Evolutionary conservation across 2,329 filamentous ascomycete genomes (phyloP), one percentile per base, ranked within the genome.

Genomic region (Trichoderma aggressivum): DNA sequence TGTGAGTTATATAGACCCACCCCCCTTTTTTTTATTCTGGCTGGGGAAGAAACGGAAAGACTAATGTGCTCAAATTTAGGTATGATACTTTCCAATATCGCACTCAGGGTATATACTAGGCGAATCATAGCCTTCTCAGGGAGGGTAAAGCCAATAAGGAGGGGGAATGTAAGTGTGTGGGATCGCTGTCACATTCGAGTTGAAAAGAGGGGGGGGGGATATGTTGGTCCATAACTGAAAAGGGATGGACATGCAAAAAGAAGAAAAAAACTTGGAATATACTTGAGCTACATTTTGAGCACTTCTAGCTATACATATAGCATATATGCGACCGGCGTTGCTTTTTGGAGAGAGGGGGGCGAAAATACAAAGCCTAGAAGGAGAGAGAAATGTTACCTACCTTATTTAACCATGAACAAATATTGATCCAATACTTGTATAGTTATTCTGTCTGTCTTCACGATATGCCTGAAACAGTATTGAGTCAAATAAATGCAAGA

Each of bases 11-110:
- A 30, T 12, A 50, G 10, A 21, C 26, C 26, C 26, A 3, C 26
- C 10, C n/a, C 11, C n/a, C 18, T n/a, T 34, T 43, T 60, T 10
- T 12, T 36, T 24, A n/a, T n/a, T 32, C 26, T 8, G 39, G 7
- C 26, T 5, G 50, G 14, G 24, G 75, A 39, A 76, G 16, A 32
- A 21, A 26, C 0, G 10, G n/a, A 34, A 26, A 8, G 24, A 18
- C 55, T 68, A 60, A 66, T 7, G 10, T 55, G 47, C 5, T n/a
- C 10, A 12, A 58, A 2, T 18, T 39, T 16, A 93, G 91, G 81
- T 94, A 94, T 78, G 92, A 94, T 81, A 93, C 92, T 73, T 95
- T 94, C 84, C 92, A 95, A 84, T 95, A 95, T 82, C 89, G 93
- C 78, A 94, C 93, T 43, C 92, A 95, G 82, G 93, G 92, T 75